Evolutionary conservation across 495 filamentous ascomycete species (phyloP), one percentile per base, ranked within the genome.

Genomic region (Clavariopsis aquatica): DNA sequence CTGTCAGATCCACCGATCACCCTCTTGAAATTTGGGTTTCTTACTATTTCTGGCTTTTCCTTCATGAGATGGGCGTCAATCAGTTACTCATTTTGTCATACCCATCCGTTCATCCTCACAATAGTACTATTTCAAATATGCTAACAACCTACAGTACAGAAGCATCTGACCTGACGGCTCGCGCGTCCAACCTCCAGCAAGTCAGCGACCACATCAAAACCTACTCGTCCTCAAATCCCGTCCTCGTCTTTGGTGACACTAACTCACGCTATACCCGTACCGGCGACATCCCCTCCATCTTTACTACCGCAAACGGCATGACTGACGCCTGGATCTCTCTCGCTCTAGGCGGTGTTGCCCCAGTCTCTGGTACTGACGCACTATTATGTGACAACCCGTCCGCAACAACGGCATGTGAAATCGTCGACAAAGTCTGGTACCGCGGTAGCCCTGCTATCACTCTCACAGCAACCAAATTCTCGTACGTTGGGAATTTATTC

Each of bases 361-460:
- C 85, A 0, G 71, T 70, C 0, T 65, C 71, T 4, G 80, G 80
- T 23, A 73, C 73, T 0, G 60, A 70, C 34, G 69, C 72, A 7
- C 22, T 55, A 17, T 28, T 80, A 4, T 86, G 84, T 68, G 76
- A 72, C 24, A 82, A 84, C 66, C 81, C 83, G 0, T 78, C 79
- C 41, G 66, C 72, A 4, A 78, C 68, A 20, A 72, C 79, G 55
- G 72, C 64, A 4, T 88, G 85, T 70, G 85, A 87, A 74, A 82
- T 79, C 1, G 82, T 88, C 17, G 85, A 88, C 65, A 88, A 87
- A 72, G 79, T 86, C 45, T 78, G 86, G 52, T 86, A 85, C 71
- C 78, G 85, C 12, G 77, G 77, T 3, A 78, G 79, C 28, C 73
- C 76, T 7, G 66, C 83, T 0, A 64, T 85, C 0, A 69, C 68